Base-by-base conservation (phyloP, 2,329 filamentous ascomycete genomes). In the Botryotinia globosa region DNA sequence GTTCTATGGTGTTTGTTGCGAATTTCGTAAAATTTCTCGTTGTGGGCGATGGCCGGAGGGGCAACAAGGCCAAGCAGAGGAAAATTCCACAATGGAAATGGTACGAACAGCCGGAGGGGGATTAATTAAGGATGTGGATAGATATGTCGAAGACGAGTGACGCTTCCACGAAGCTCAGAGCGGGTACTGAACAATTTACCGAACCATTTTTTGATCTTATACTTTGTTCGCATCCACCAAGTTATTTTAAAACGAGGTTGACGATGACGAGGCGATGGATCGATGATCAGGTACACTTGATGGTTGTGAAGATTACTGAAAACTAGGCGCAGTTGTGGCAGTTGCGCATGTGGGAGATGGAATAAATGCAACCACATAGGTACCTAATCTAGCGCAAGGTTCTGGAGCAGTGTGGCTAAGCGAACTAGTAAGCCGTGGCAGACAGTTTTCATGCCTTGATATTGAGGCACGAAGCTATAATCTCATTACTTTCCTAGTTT, bases 401-500 rank as follows among this genome's bases (percentile, higher is more conserved):
- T 42, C 12, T 42, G 39, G 14, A 42, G 45, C 45, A 1, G 12
- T 51, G 22, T 51, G 48, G 48, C 25, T 16, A n/a, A 54, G 48
- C 12, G 25, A 16, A 12, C 12, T 54, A 29, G n/a, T 54, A 18
- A n/a, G 25, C 48, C 48, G 48, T 54, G 51, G n/a, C 51, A 18
- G 6, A 29, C 18, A 3, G 48, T 16, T n/a, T n/a, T n/a, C 2
- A 16, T 16, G n/a, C 51, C 14, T 29, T 32, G 3, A 9, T 56
- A 29, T 56, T 0, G 2, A 54, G n/a, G 12, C 51, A 9, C 3
- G 0, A 9, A 1, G 1, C 1, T 8, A n/a, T 7, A n/a, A 54
- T n/a, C 12, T 51, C 25, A 25, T 51, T 12, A n/a, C 12, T 51
- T n/a, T 14, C 45, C 3, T 25, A 48, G 9, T 48, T 25, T 9